These are phyloP conservation scores for Apiospora phragmitis DNA, from an alignment of 2,329 filamentous ascomycete genomes.

Conservation along the genomic window DNA sequence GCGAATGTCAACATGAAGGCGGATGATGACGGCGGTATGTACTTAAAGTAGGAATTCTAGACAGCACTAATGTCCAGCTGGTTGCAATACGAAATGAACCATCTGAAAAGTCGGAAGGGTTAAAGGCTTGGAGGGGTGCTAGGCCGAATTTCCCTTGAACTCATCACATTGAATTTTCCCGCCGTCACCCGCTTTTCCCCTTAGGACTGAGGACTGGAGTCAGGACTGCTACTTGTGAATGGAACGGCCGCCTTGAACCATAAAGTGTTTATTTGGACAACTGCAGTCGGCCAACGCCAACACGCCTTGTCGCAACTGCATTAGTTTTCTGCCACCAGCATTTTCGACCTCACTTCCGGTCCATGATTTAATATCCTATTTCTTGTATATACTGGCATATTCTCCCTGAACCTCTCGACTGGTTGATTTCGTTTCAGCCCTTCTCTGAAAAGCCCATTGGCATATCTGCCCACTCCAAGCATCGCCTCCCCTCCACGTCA, in stretches of 20 bases:
- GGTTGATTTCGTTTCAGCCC: background rate
- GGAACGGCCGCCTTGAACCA: slow-evolving; percentile 2
- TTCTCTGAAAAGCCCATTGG: background rate
- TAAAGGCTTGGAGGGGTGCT: background rate
- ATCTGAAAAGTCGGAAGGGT: background rate
- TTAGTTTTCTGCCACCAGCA: background rate
- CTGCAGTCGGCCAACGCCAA: background rate
- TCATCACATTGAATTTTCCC: background rate
- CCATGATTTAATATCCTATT: background rate
- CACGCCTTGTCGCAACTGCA: background rate
- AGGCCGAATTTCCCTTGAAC: background rate
- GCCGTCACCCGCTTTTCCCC: background rate
- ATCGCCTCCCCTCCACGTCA: slow-evolving; percentile 8
- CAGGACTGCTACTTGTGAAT: background rate
- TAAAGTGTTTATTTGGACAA: slow-evolving; percentile 7
- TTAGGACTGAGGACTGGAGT: background rate
- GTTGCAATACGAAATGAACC: slow-evolving; percentile 2
- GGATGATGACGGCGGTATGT: background rate
- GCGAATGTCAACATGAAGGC: background rate
- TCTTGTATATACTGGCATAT: slow-evolving; percentile 3
- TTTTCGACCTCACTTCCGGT: background rate
- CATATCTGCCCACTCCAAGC: background rate
- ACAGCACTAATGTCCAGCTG: background rate
- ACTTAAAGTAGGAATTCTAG: background rate
- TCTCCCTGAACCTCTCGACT: background rate